phyloP scores from a whole-genome alignment of 2,329 filamentous ascomycete genomes.

The Sarocladium oryzae region DNA sequence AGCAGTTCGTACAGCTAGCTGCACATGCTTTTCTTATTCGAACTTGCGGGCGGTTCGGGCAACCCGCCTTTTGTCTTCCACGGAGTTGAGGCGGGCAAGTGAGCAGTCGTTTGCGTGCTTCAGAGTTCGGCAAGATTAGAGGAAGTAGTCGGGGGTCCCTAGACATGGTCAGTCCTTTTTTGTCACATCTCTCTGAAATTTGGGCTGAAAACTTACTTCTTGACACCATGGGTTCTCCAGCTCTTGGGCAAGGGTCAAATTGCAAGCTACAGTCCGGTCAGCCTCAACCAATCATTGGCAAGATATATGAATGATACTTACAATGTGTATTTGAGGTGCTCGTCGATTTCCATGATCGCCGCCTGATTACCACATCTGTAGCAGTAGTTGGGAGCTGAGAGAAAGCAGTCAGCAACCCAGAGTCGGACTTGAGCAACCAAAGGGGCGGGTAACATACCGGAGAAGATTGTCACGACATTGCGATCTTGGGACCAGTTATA shows the following conservation, averaged over 20 bases:
- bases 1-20: neutral
- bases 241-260: conserved; percentile 96
- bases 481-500: conserved; percentile 99
- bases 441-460: conserved; percentile 51
- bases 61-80: neutral
- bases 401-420: conserved; percentile 13
- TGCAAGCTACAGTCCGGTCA: conserved; percentile 62
- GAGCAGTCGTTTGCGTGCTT: conserved; percentile 14
- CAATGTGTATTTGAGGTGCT: conserved; percentile 99
- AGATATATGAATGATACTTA: conserved; percentile 44
- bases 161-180: conserved; percentile 14
- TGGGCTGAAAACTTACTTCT: conserved; percentile 52
- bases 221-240: conserved; percentile 98
- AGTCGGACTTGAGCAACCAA: neutral
- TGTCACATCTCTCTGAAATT: neutral
- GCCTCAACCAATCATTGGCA: neutral
- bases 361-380: conserved; percentile 99
- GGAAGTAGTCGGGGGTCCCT: conserved; percentile 97
- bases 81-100: neutral
- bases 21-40: neutral
- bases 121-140: conserved; percentile 50
- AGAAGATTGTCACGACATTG: conserved; percentile 98
- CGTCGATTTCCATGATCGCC: conserved; percentile 99
- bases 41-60: neutral
- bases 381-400: conserved; percentile 80